phyloP scores from a whole-genome alignment of 805 yeast species.

The Saturnispora dispora region DNA sequence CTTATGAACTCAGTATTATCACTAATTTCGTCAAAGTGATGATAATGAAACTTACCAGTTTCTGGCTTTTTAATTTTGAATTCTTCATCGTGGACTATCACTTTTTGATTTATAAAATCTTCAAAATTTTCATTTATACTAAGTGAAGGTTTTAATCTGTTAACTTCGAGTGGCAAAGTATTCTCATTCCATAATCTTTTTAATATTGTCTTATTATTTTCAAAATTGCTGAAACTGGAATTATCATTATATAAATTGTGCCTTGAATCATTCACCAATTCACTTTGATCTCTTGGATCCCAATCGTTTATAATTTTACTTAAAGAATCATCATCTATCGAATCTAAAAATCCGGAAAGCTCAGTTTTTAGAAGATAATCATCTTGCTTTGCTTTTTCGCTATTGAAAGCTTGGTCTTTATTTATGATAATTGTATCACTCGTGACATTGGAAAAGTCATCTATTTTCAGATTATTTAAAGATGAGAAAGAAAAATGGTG shows the following conservation, averaged over 20 bases:
- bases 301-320: slow-evolving; percentile 33
- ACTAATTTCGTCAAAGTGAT: slow-evolving; percentile 1
- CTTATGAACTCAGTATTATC: not conserved
- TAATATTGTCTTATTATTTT: slow-evolving; percentile 15
- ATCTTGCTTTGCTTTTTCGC: not conserved
- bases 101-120: slow-evolving; percentile 23
- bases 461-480: not conserved
- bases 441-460: not conserved
- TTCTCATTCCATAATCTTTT: slow-evolving; percentile 21
- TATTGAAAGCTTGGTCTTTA: not conserved
- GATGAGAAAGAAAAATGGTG: not conserved
- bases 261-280: not conserved
- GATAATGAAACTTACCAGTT: slow-evolving; percentile 15
- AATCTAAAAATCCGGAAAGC: not conserved
- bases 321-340: slow-evolving; percentile 24
- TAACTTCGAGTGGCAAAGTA: not conserved
- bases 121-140: slow-evolving; percentile 19
- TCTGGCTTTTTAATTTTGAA: slow-evolving; percentile 22
- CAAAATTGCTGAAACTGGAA: not conserved
- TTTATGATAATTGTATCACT: slow-evolving; percentile 4
- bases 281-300: slow-evolving; percentile 20
- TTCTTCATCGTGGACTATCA: slow-evolving; percentile 24
- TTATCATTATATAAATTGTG: not conserved
- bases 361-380: not conserved
- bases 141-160: not conserved